Evolutionary conservation across 345 rosid species (phyloP), one percentile per base, ranked within the genome.

Genomic region (Citrus hindsii): DNA sequence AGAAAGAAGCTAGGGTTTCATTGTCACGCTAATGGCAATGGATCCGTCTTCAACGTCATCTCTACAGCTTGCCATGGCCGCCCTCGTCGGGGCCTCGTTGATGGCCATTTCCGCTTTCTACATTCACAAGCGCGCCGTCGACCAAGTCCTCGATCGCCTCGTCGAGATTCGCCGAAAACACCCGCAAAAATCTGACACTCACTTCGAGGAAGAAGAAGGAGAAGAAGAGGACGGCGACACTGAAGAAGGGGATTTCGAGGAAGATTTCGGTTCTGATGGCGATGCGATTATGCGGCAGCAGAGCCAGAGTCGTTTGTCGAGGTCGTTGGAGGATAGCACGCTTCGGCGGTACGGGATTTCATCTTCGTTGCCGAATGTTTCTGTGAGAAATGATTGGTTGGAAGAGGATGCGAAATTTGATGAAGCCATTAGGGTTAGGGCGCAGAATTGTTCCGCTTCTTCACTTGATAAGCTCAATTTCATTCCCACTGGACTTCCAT

Each of bases 71-170:
- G 88, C 86, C 76, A 79, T 87, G 90, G 92, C 92, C 82, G 92
- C 92, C 38, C 78, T 89, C 25, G 81, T 89, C 19, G 92, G 92
- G 22, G 92, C 92, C 60, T 89, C 92, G 1, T 69, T 89, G 6
- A 87, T 89, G 90, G 92, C 90, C 63, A 71, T 89, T 55, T 89
- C 90, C 38, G 87, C 92, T 1, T 89, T 85, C 62, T 87, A 69
- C 78, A 77, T 89, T 68, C 92, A 89, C 85, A 86, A 85, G 79
- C 91, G 91, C 78, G 69, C 84, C 62, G 91, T 88, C 67, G 89
- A 88, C 28, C 87, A 84, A 28, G 85, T 88, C 67, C 86, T 88
- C 66, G 84, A 88, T 56, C 87, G 86, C 28, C 81, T 88, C 55
- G 67, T 88, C 75, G 80, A 86, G 73, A 65, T 88, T 32, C 87